Evolutionary conservation across 2,329 filamentous ascomycete species (phyloP), one percentile per base, ranked within the genome.

Genomic region (Fusarium marasasianum): DNA sequence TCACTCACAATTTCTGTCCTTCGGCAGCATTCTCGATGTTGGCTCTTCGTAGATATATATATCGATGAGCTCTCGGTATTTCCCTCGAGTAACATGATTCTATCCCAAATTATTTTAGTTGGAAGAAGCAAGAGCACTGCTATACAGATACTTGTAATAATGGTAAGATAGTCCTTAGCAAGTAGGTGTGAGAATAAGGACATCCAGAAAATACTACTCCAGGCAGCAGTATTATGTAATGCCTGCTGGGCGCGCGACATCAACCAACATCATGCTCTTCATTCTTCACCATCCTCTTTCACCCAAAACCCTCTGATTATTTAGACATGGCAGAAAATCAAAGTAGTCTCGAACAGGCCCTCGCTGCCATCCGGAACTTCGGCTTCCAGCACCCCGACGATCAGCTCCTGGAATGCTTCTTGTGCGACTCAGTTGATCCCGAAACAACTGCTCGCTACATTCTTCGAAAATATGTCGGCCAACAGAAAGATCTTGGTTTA

Each of bases 331-430:
- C 18, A 38, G 18, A 17, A 12, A 3, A 8, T 12, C 13, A 22
- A 17, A 20, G 4, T 1, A 22, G 18, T 9, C 29, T 24, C 2
- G 18, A 29, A 1, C 5, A 12, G 5, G 18, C 29, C 5, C 31
- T 61, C 3, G 1, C 29, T 24, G 8, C 2, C 0, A 20, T 54
- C 24, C 11, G 8, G 2, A 24, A 0, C 29, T 22, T n/a, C 8
- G 7, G 8, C 15, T n/a, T 54, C 2, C 29, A 4, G 4, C 24
- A 58, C 3, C 53, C 35, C 6, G 18, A 35, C 8, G 18, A 29
- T 7, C 33, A 41, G 9, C 35, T 58, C 18, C n/a, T 58, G 1
- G 18, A 48, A 58, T 41, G 35, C 11, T 41, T 58, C 26, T 14
- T 48, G 2, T 5, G n/a, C 9, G 35, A 48, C 11, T 40, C 41